phyloP scores from a whole-genome alignment of 208 protist species.

The Porcisia deanei region DNA sequence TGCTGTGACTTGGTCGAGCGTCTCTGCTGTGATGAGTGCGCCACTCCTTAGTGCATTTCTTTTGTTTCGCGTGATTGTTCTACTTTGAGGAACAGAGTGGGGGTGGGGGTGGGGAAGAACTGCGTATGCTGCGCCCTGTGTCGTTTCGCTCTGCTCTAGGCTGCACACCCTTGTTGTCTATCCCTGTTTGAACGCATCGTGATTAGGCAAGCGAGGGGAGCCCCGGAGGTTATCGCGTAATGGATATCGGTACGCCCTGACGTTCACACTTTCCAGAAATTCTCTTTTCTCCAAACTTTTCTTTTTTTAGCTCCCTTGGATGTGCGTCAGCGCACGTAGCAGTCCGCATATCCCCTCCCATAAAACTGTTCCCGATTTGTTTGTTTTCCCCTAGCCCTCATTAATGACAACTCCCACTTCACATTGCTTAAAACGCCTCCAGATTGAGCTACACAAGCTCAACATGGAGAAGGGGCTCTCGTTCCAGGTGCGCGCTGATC shows the following conservation, averaged over 20 bases:
- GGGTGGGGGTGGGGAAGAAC: too few species aligned
- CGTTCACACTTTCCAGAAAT: not conserved
- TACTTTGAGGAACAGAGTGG: too few species aligned
- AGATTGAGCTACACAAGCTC: slow-evolving; percentile 62
- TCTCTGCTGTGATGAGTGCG: too few species aligned
- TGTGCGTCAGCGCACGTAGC: not conserved
- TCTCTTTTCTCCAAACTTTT: not conserved
- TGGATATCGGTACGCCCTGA: not conserved
- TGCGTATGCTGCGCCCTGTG: too few species aligned
- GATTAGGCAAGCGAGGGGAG: not conserved
- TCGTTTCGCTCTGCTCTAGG: too few species aligned
- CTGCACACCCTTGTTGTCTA: too few species aligned
- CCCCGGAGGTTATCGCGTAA: not conserved
- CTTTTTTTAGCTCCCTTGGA: not conserved
- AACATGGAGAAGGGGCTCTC: slow-evolving; percentile 27
- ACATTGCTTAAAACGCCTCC: slow-evolving; percentile 44
- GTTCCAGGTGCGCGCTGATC: slow-evolving; percentile 47
- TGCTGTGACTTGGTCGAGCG: too few species aligned
- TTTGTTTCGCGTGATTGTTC: too few species aligned
- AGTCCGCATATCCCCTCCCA: not conserved
- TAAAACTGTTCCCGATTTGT: not conserved
- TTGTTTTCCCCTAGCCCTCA: not conserved
- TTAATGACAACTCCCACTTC: slow-evolving; percentile 21
- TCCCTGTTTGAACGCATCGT: too few species aligned
- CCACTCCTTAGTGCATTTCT: too few species aligned